phyloP scores from a whole-genome alignment of 345 rosid species.

The Stellera chamaejasme region DNA sequence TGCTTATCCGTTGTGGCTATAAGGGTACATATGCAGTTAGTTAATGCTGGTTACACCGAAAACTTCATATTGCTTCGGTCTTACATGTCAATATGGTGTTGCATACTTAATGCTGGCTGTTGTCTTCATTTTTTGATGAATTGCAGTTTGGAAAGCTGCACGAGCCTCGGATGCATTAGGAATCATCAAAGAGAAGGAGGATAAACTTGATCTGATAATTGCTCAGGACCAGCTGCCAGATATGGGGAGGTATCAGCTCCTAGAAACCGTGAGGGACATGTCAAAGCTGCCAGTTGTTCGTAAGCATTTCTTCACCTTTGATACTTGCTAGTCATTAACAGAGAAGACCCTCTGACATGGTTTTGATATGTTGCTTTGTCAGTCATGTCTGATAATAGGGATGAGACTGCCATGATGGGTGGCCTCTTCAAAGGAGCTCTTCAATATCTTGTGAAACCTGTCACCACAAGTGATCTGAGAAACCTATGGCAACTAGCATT shows the following conservation, averaged over 20 bases:
- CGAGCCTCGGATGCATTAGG: conserved; percentile 27
- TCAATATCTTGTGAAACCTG: conserved; percentile 36
- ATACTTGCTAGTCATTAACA: background rate
- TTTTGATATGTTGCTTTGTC: conserved; percentile 2
- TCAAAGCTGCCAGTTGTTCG: conserved; percentile 37
- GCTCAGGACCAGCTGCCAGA: conserved; percentile 38
- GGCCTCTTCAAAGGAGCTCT: conserved; percentile 37
- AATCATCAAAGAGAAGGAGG: conserved; percentile 22
- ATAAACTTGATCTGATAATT: conserved; percentile 34
- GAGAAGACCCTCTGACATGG: conserved; percentile 7
- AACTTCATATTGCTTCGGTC: background rate
- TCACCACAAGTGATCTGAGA: conserved; percentile 19
- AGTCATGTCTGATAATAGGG: conserved; percentile 30
- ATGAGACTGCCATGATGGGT: conserved; percentile 24
- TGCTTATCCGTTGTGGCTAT: conserved; percentile 33
- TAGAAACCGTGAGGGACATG: conserved; percentile 25
- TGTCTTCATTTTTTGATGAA: background rate
- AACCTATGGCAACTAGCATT: conserved; percentile 38
- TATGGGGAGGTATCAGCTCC: conserved; percentile 38
- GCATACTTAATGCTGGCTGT: background rate
- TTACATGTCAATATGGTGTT: background rate
- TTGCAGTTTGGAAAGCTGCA: conserved; percentile 37
- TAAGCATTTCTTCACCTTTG: conserved; percentile 14
- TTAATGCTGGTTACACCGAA: background rate
- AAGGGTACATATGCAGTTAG: conserved; percentile 20